Base-by-base conservation (phyloP, 441 rosid species). In the Pelargonium citronellum region DNA sequence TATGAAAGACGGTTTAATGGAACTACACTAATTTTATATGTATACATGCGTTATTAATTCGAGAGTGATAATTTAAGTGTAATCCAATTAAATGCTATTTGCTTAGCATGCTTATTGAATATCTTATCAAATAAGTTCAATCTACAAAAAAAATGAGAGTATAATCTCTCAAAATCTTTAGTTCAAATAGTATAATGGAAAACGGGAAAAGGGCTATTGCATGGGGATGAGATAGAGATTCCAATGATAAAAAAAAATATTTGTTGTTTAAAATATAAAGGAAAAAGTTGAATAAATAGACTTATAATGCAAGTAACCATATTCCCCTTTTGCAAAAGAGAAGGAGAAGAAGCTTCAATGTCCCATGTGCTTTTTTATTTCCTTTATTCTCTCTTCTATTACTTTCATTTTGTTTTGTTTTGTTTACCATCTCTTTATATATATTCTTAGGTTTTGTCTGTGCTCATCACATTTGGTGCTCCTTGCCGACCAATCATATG, bases 291-390 rank as follows among this genome's bases (percentile, higher is more conserved):
- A 63, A 64, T 30, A 46, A 51, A 17, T 43, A 67, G 13, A 70
- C 80, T 70, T 73, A 39, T 17, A 51, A 67, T 64, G 65, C 72
- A 80, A 80, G 80, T 16, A 72, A 69, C n/a, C 71, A 47, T 57
- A 55, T 62, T 19, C 2, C 19, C 30, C 75, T 73, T 75, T 75
- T 53, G 72, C 53, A 44, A 70, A 68, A 70, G 77, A 71, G 41
- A 7, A 30, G 67, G 63, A 17, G 60, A 27, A 67, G 27, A 67
- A 66, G 24, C 49, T 55, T 16, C 67, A 70, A 7, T 5, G 58
- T 3, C 47, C 74, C 58, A 73, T 67, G 77, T 63, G 77, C 63
- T 64, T 65, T 58, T 68, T 62, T 70, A 46, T 71, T 20, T 15
- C n/a, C 37, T 39, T 27, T 30, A 53, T 58, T 73, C 34, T 20